Conservation (phyloP, 805 yeast species). For the Wickerhamiella cacticola region DNA sequence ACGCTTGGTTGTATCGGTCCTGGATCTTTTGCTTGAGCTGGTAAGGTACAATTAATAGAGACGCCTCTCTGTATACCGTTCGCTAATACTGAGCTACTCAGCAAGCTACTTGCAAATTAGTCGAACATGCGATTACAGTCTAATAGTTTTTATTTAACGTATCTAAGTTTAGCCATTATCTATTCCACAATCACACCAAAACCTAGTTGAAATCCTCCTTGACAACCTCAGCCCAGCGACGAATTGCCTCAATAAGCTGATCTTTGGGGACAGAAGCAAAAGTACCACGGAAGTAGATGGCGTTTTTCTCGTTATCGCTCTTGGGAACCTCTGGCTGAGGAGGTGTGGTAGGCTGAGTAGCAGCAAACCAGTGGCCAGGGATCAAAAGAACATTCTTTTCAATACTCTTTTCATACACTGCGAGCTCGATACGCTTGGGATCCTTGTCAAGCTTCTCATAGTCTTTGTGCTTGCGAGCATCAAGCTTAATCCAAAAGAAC, state of each 20-base stretch:
- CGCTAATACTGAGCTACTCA: too few species aligned
- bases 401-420: slow-evolving; percentile 27
- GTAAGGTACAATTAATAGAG: background rate
- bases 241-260: slow-evolving; percentile 27
- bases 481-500: slow-evolving; percentile 42
- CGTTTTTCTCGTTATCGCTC: slow-evolving; percentile 24
- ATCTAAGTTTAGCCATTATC: too few species aligned
- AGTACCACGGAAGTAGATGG: slow-evolving; percentile 34
- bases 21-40: slow-evolving; percentile 7
- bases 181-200: too few species aligned
- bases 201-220: slow-evolving; percentile 4
- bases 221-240: slow-evolving; percentile 26
- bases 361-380: slow-evolving; percentile 35
- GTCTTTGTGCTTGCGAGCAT: slow-evolving; percentile 41
- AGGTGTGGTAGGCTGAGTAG: slow-evolving; percentile 17
- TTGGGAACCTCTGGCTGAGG: slow-evolving; percentile 23
- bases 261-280: slow-evolving; percentile 33
- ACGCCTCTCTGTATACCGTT: background rate
- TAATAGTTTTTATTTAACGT: too few species aligned
- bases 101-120: too few species aligned
- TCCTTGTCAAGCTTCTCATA: slow-evolving; percentile 27
- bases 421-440: slow-evolving; percentile 26
- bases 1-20: slow-evolving; percentile 1
- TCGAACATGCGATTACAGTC: too few species aligned
- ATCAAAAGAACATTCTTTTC: slow-evolving; percentile 29